phyloP scores from a whole-genome alignment of 495 filamentous ascomycete species.

The Parachaetomium inaequale region DNA sequence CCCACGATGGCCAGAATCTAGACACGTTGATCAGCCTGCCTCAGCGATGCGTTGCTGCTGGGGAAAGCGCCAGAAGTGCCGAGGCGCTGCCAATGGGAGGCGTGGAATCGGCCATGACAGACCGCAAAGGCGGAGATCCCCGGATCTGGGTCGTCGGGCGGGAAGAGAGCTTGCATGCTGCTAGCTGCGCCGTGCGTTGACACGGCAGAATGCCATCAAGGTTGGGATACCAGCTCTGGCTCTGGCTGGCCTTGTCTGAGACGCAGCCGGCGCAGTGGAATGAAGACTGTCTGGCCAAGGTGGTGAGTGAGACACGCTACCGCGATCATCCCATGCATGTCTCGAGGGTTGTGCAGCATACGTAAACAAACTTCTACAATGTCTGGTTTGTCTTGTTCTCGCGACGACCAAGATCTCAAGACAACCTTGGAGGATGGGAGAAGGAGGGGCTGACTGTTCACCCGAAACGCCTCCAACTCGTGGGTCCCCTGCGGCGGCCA shows the following conservation, averaged over 20 bases:
- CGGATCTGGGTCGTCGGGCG: neutral
- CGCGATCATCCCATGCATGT: neutral
- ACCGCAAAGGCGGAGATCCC: neutral
- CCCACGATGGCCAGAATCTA: neutral
- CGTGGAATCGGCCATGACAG: neutral
- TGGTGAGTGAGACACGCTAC: neutral
- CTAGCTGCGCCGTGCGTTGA: constrained; percentile 7
- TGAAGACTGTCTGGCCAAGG: neutral
- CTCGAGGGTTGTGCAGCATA: neutral
- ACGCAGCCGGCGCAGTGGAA: neutral
- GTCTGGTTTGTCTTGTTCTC: neutral
- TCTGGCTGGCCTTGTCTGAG: neutral
- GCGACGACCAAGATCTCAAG: too few species aligned
- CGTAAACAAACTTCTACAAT: neutral
- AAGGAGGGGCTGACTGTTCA: constrained; percentile 3
- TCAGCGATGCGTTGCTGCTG: neutral
- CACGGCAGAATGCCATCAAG: constrained; percentile 6
- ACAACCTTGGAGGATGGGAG: neutral
- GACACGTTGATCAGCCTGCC: constrained; percentile 6
- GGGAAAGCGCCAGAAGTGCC: constrained; percentile 2
- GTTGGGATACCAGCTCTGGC: neutral
- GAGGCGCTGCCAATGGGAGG: constrained; percentile 12
- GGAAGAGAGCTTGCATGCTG: constrained; percentile 1
- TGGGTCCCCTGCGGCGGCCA: constrained; percentile 1
- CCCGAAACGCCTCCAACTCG: neutral